phyloP scores from a whole-genome alignment of 345 rosid genomes.

The Syzygium oleosum region DNA sequence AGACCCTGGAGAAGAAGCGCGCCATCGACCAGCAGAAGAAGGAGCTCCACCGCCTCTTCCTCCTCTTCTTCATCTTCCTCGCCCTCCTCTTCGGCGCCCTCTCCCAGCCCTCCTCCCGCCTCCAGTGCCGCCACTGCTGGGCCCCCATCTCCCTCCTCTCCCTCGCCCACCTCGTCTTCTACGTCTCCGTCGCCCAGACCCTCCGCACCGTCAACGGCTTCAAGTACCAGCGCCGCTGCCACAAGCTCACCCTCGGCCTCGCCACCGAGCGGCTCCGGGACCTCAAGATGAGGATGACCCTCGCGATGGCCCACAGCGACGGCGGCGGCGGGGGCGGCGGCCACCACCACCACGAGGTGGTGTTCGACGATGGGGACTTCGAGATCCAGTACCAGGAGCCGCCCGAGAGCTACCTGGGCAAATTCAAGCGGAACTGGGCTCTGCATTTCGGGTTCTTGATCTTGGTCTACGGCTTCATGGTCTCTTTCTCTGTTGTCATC shows the following conservation, averaged over 20 bases:
- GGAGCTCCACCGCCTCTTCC: slow-evolving; percentile 84
- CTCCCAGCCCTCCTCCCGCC: slow-evolving; percentile 38
- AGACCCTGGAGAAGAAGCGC: slow-evolving; percentile 86
- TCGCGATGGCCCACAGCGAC: slow-evolving; percentile 27
- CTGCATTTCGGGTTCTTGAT: slow-evolving; percentile 86
- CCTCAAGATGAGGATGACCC: slow-evolving; percentile 42
- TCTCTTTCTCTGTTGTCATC: slow-evolving; percentile 67
- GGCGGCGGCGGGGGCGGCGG: neutral
- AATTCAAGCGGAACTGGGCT: slow-evolving; percentile 98
- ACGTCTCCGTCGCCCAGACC: slow-evolving; percentile 86
- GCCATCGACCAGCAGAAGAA: slow-evolving; percentile 96
- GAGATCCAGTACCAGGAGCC: slow-evolving; percentile 98
- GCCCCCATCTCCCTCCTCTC: slow-evolving; percentile 67
- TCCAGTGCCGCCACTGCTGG: slow-evolving; percentile 96
- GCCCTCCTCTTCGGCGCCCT: slow-evolving; percentile 46
- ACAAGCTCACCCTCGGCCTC: slow-evolving; percentile 85
- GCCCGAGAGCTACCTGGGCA: slow-evolving; percentile 81
- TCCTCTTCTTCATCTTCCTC: slow-evolving; percentile 88
- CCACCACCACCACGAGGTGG: neutral
- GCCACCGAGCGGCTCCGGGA: slow-evolving; percentile 91
- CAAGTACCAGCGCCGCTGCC: slow-evolving; percentile 96
- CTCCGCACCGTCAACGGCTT: slow-evolving; percentile 94
- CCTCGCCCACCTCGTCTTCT: slow-evolving; percentile 82
- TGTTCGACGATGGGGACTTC: slow-evolving; percentile 29
- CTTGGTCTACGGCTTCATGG: slow-evolving; percentile 71